Evolutionary conservation across 176 grass and related monocot species (phyloP), one percentile per base, ranked within the genome.

Genomic region (Musa beccarii): DNA sequence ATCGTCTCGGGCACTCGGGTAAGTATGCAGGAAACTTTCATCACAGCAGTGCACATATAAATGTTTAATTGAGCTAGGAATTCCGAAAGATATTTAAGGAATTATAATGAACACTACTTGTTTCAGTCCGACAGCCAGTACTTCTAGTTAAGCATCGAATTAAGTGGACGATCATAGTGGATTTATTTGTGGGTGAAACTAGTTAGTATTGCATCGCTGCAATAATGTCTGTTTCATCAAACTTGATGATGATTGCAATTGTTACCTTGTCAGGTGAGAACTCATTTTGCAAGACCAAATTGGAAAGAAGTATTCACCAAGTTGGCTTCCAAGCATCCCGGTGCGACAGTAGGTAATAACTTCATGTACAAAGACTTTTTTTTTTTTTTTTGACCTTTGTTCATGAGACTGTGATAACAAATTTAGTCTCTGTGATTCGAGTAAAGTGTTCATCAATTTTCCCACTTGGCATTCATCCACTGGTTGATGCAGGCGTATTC

Each of bases 1-100:
- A 99, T 99, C 34, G 90, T 99, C 17, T 99, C 95, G 1, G 95
- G 95, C 79, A 99, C 91, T 21, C 81, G 95, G 88, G 95, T 99
- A 94, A 71, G 43, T 69, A 75, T 72, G 17, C 10, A 64, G 61
- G 10, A n/a, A 22, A 64, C 10, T 22, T 64, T 11, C 9, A 9
- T 22, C 7, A 63, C 15, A 63, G 19, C 19, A 63, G 29, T 34
- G 29, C 29, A 34, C 29, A 34, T 3, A 34, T 5, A 34, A 34
- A 34, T 34, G 5, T 34, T 34, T 34, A 34, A 34, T 34, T 34
- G 29, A 34, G 29, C 29, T 5, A 34, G 29, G 29, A 34, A 34
- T 4, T 34, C 29, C 5, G 29, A 34, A 34, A 34, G 29, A 34
- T 34, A 5, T 34, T 34, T 34, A 34, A 34, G 29, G 29, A 34